phyloP scores from a whole-genome alignment of 1,284 basidiomycete species.

The Austropuccinia psidii region DNA sequence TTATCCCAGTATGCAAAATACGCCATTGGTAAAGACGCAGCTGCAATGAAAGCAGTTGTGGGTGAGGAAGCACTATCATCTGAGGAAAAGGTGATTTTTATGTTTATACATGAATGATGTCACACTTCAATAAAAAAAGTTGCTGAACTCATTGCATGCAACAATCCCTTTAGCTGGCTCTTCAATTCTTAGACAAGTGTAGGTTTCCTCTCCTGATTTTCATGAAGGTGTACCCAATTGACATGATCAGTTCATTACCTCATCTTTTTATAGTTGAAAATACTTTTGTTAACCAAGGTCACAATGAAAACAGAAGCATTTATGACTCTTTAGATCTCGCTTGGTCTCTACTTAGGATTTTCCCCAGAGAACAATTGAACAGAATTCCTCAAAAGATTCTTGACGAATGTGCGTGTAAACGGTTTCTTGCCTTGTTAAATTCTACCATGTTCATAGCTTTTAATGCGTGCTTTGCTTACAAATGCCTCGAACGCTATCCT shows the following conservation, averaged over 20 bases:
- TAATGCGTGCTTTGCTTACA: not conserved
- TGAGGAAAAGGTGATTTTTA: constrained; percentile 68
- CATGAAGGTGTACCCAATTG: constrained; percentile 46
- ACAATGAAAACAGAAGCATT: constrained; percentile 91
- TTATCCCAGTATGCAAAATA: constrained; percentile 80
- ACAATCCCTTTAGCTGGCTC: constrained; percentile 9
- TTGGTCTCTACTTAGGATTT: constrained; percentile 92
- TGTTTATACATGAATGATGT: not conserved
- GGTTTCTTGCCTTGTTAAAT: not conserved
- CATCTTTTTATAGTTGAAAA: constrained; percentile 41
- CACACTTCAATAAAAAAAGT: not conserved
- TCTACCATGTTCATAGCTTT: not conserved
- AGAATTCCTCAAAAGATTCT: constrained; percentile 52
- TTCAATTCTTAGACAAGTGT: constrained; percentile 35
- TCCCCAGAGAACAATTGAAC: constrained; percentile 98
- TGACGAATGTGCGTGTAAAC: constrained; percentile 27
- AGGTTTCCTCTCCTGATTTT: not conserved
- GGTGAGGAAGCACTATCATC: constrained; percentile 92
- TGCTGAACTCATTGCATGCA: not conserved
- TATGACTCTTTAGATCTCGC: constrained; percentile 96
- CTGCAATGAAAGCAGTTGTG: constrained; percentile 98
- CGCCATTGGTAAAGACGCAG: constrained; percentile 93
- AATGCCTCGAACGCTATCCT: not conserved
- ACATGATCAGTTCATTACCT: too few species aligned
- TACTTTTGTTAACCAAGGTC: constrained; percentile 55